Conservation (phyloP, 345 rosid genomes). For the Kernera saxatilis region DNA sequence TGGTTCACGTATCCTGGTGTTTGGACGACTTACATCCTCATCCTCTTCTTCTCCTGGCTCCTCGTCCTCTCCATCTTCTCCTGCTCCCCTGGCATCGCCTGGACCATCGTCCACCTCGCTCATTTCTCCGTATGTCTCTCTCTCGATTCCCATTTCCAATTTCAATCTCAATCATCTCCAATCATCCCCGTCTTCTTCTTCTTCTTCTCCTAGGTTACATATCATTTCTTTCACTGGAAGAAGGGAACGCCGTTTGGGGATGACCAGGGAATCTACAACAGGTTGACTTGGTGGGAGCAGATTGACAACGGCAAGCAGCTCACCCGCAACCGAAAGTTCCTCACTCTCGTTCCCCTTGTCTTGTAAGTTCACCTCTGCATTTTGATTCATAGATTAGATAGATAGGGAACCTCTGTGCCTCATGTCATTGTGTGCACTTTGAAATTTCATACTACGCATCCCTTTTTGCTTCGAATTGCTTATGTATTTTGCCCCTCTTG, state of each 20-base stretch:
- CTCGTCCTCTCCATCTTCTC: constrained; percentile 50
- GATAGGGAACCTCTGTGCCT: too few relatives aligned
- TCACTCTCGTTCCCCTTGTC: constrained; percentile 75
- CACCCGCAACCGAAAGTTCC: constrained; percentile 68
- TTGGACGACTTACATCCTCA: constrained; percentile 60
- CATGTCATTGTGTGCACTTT: too few relatives aligned
- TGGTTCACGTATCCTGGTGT: constrained; percentile 92
- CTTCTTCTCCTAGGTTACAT: constrained; percentile 34
- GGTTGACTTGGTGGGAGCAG: constrained; percentile 79
- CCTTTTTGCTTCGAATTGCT: neutral
- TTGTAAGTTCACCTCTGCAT: too few relatives aligned
- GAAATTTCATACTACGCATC: too few relatives aligned
- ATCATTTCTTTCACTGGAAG: constrained; percentile 79
- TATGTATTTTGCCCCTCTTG: neutral
- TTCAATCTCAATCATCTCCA: too few relatives aligned
- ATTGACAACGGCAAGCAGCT: constrained; percentile 84
- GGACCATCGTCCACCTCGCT: constrained; percentile 64
- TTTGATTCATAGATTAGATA: too few relatives aligned
- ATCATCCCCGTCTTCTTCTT: too few relatives aligned
- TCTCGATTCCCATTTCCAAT: too few relatives aligned
- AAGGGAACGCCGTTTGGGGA: constrained; percentile 71
- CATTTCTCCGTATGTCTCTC: constrained; percentile 43
- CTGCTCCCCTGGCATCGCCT: constrained; percentile 63
- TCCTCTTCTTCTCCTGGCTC: constrained; percentile 70
- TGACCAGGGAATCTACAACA: constrained; percentile 69